Evolutionary conservation across 345 rosid genomes (phyloP), one percentile per base, ranked within the genome.

Genomic region (Lagerstroemia speciosa): DNA sequence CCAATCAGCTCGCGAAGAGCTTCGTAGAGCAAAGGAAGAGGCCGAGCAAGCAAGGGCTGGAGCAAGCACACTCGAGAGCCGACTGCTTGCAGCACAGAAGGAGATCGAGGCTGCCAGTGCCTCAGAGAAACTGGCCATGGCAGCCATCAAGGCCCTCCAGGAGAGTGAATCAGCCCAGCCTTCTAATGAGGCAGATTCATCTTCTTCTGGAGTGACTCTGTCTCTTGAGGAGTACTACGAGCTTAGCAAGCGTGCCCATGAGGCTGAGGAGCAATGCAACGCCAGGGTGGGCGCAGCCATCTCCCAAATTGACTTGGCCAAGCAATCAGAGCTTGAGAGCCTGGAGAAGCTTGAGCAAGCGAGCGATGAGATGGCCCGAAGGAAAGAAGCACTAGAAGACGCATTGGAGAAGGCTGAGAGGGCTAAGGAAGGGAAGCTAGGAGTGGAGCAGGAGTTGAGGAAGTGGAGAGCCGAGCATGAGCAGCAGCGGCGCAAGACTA

Each of bases 21-120:
- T 89, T 66, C 73, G 75, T 50, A 89, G 83, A 78, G 83, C 90
- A 61, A 82, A 77, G 80, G 96, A 89, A 77, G 97, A 85, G 71
- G 90, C 83, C 2, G 97, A 89, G 76, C 86, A 85, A 69, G 97
- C 94, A 66, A 91, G 84, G 79, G 94, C 92, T 65, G 89, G 85
- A 68, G 92, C 84, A 62, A 81, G 81, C 71, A 81, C 90, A n/a
- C 74, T 84, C 77, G 84, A 87, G 76, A 86, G 90, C 74, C 86
- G 88, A 73, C 78, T 93, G 66, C 70, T 79, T 40, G 94, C 94
- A 9, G 87, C 90, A 69, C 86, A 75, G 64, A 93, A 91, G 79
- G 97, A 91, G 78, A 93, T 84, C 33, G 94, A 86, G 74, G 93
- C 96, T 66, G 86, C 94, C 53, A 87, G 73, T 77, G 94, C 97